Conservation (phyloP, 2,329 filamentous ascomycete genomes). For the Xylariaceae sp. region DNA sequence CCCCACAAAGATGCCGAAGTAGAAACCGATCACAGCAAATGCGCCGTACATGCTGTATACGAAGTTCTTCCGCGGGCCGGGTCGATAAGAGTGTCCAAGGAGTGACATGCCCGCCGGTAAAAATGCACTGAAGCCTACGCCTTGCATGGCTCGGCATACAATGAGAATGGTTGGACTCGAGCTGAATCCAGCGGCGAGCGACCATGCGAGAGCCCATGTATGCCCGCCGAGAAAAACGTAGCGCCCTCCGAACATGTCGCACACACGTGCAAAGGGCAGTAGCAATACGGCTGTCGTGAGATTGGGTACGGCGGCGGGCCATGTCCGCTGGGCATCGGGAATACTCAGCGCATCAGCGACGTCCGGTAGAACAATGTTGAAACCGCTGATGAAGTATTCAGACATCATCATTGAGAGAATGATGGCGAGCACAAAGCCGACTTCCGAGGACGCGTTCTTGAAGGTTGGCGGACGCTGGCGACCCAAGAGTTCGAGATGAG, state of each 20-base stretch:
- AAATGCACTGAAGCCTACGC: slow-evolving; percentile 69
- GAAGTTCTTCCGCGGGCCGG: slow-evolving; percentile 65
- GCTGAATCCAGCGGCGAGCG: slow-evolving; percentile 66
- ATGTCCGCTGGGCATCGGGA: slow-evolving; percentile 55
- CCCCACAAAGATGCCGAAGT: slow-evolving; percentile 60
- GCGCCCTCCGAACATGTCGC: slow-evolving; percentile 57
- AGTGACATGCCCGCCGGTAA: slow-evolving; percentile 66
- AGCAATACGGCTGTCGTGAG: slow-evolving; percentile 53
- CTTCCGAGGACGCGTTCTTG: slow-evolving; percentile 45
- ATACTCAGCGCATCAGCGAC: slow-evolving; percentile 61
- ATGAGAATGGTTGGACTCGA: slow-evolving; percentile 66
- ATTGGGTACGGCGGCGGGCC: slow-evolving; percentile 61
- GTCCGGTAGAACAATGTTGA: slow-evolving; percentile 67
- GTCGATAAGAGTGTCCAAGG: slow-evolving; percentile 60
- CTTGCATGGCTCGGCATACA: slow-evolving; percentile 69
- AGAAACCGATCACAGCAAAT: slow-evolving; percentile 53
- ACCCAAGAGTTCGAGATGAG: slow-evolving; percentile 52
- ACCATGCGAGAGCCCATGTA: slow-evolving; percentile 65
- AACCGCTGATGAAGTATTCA: slow-evolving; percentile 77
- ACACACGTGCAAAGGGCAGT: slow-evolving; percentile 58
- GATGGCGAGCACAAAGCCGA: slow-evolving; percentile 57
- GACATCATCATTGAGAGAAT: slow-evolving; percentile 56
- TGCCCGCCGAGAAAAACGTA: slow-evolving; percentile 57
- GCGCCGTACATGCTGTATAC: slow-evolving; percentile 57
- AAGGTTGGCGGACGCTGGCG: slow-evolving; percentile 54